Evolutionary conservation across 345 rosid species (phyloP).

Genomic region (Bruguiera parviflora): DNA sequence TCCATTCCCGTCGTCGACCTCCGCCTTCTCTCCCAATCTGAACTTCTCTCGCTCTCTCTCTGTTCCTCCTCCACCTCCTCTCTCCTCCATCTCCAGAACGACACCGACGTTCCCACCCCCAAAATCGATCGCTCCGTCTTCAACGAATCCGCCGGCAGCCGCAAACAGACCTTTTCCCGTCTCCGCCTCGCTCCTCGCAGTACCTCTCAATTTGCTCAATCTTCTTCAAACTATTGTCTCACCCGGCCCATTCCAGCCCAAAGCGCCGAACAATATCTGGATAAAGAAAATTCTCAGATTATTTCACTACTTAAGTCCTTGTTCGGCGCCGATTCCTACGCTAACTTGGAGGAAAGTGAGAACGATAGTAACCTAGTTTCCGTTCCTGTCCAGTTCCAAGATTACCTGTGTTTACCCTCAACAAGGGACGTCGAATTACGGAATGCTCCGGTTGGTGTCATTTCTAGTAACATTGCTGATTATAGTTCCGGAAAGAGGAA

Average conservation of each 20-base stretch:
- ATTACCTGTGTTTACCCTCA: conserved; percentile 5
- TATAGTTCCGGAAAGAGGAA: conserved; percentile 35
- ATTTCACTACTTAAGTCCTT: conserved; percentile 54
- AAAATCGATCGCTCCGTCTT: conserved; percentile 86
- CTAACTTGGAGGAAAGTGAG: conserved; percentile 15
- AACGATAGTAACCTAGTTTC: conserved; percentile 31
- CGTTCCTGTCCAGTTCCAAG: conserved; percentile 31
- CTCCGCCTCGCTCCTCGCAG: conserved; percentile 73
- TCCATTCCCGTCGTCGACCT: conserved; percentile 46
- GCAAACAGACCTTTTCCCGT: conserved; percentile 86
- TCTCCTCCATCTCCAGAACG: conserved; percentile 19
- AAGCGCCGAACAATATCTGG: conserved; percentile 27
- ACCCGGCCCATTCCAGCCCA: conserved; percentile 21
- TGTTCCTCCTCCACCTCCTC: conserved; percentile 40
- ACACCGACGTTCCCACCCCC: conserved; percentile 50
- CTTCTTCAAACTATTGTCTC: background rate
- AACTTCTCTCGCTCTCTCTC: conserved; percentile 46
- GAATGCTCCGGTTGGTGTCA: conserved; percentile 21
- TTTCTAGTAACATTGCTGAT: background rate
- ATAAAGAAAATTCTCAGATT: conserved; percentile 47
- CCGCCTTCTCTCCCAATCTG: conserved; percentile 57
- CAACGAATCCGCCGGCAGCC: conserved; percentile 95
- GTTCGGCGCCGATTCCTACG: conserved; percentile 28
- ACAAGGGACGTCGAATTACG: conserved; percentile 11
- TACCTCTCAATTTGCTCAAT: conserved; percentile 20